phyloP scores from a whole-genome alignment of 1,139 yeast genomes.

The Arxiozyma telluris region DNA sequence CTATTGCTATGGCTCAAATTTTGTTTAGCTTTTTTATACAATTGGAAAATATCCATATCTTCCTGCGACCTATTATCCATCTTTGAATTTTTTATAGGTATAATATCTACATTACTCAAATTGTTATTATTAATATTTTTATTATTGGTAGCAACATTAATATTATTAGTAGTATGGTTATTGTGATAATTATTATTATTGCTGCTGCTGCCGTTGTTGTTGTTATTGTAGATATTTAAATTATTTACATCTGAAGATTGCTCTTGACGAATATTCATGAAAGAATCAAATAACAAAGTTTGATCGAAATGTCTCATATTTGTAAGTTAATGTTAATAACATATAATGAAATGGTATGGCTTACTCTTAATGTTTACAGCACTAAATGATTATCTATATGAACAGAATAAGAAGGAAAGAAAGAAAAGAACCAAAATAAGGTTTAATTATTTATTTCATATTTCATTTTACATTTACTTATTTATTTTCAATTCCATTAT shows the following conservation, averaged over 20 bases:
- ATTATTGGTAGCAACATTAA: too few species aligned
- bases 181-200: too few species aligned
- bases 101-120: too few species aligned
- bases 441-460: too few species aligned
- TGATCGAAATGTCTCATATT: background rate
- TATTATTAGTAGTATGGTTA: background rate
- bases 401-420: background rate
- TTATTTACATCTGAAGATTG: background rate
- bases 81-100: too few species aligned
- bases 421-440: too few species aligned
- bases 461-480: too few species aligned
- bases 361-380: background rate
- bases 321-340: background rate
- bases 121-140: too few species aligned
- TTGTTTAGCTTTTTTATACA: slow-evolving; percentile 66
- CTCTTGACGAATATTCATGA: background rate
- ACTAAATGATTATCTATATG: background rate
- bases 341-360: background rate
- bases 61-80: background rate
- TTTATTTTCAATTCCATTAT: too few species aligned
- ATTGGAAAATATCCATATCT: slow-evolving; percentile 43
- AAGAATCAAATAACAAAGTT: background rate
- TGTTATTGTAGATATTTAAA: too few species aligned
- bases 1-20: slow-evolving; percentile 65
- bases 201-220: too few species aligned